phyloP scores from a whole-genome alignment of 768 basidiomycete species.

The Filobasidium wieringae region DNA sequence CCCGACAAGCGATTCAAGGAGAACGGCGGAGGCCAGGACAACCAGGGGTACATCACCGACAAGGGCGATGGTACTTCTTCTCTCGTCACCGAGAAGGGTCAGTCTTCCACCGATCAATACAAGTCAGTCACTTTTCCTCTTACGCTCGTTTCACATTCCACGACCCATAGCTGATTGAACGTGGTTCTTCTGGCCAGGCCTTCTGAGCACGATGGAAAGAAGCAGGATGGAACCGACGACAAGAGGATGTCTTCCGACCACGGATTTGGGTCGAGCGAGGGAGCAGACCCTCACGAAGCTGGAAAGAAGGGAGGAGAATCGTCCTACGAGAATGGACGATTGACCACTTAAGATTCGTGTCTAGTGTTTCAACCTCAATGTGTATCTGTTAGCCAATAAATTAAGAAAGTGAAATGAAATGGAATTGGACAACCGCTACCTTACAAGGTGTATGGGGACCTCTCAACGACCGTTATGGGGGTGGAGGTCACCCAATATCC shows the following conservation, averaged over 20 bases:
- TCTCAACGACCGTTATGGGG: no score
- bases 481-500: no score
- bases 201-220: conserved; percentile 37
- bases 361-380: no score
- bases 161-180: not conserved
- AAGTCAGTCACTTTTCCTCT: conserved; percentile 20
- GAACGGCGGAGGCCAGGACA: conserved; percentile 31
- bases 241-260: conserved; percentile 35
- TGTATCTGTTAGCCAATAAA: no score
- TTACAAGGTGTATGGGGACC: no score
- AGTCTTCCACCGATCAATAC: conserved; percentile 29
- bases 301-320: conserved; percentile 34
- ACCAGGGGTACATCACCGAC: conserved; percentile 25
- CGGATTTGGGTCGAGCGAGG: conserved; percentile 34
- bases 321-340: conserved; percentile 33
- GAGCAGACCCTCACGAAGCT: conserved; percentile 21
- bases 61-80: conserved; percentile 27
- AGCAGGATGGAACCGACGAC: conserved; percentile 35
- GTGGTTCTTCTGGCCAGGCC: conserved; percentile 26
- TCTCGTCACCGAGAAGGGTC: conserved; percentile 28
- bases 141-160: not conserved
- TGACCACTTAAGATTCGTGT: no score
- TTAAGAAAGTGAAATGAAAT: no score
- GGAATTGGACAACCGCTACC: no score
- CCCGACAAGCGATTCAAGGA: conserved; percentile 37